Percentiles rank a stretch among this genome's conserved stretches.
phyloP scores from a whole-genome alignment of 2,329 filamentous ascomycete genomes.

The Calycina herbarum region DNA sequence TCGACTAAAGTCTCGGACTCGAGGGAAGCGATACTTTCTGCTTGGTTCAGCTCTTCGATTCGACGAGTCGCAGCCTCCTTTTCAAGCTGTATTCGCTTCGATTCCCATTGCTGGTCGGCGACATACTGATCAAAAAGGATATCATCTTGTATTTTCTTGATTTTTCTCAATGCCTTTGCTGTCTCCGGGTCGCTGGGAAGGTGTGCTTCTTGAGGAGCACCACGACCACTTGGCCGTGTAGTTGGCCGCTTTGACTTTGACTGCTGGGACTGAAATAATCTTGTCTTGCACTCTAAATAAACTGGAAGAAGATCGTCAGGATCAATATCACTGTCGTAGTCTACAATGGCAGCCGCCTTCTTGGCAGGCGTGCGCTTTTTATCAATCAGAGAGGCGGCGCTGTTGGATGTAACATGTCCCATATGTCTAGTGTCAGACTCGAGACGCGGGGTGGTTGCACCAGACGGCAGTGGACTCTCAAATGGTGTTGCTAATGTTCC shows the following conservation, averaged over 20 bases:
- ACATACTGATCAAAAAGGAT: slow-evolving; percentile 69
- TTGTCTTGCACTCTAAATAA: slow-evolving; percentile 74
- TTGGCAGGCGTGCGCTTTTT: slow-evolving; percentile 21
- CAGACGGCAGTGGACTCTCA: slow-evolving; percentile 37
- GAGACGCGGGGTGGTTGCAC: slow-evolving; percentile 34
- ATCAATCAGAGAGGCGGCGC: slow-evolving; percentile 17
- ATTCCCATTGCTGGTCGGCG: slow-evolving; percentile 66
- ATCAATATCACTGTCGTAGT: slow-evolving; percentile 70
- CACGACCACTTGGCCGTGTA: slow-evolving; percentile 19
- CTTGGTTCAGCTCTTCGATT: slow-evolving; percentile 12
- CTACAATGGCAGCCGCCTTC: slow-evolving; percentile 38
- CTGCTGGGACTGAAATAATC: slow-evolving; percentile 62
- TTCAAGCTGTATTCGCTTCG: slow-evolving; percentile 58
- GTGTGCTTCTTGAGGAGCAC: slow-evolving; percentile 20
- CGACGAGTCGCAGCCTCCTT: slow-evolving; percentile 48
- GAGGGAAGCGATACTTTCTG: slow-evolving; percentile 30
- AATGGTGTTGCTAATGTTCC: slow-evolving; percentile 32
- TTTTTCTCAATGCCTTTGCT: slow-evolving; percentile 69
- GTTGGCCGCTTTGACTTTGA: slow-evolving; percentile 45
- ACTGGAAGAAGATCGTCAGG: slow-evolving; percentile 73
- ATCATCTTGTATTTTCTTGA: slow-evolving; percentile 76
- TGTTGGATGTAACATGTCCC: slow-evolving; percentile 16
- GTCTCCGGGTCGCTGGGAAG: slow-evolving; percentile 43
- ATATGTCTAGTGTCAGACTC: slow-evolving; percentile 36
- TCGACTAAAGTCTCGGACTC: slow-evolving; percentile 40